Base-by-base conservation (phyloP, 1,284 basidiomycete species). In the Pholiota adiposa region DNA sequence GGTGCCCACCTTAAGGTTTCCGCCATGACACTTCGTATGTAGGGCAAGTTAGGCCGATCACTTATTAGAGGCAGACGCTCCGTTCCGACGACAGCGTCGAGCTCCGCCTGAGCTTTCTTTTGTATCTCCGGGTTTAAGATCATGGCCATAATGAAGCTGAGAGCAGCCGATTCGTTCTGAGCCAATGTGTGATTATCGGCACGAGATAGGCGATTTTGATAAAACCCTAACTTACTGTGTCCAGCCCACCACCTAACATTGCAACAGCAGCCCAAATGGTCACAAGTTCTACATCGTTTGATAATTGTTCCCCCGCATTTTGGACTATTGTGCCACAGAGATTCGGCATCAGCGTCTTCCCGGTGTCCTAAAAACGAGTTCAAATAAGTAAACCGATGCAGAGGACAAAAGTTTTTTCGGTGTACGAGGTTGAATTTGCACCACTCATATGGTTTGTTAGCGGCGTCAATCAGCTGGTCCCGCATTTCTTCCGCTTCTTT, bases 81-180 rank as follows among this genome's bases (percentile, higher is more conserved):
- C 0, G 21, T 56, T 9, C 59, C 63, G 4, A 64, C 18, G 12
- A 66, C 59, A 14, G 40, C 16, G 16, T 66, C 65, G 16, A 66
- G 48, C 23, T 66, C 65, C 2, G 58, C 54, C 40, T 64, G 65
- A 5, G 63, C 65, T 54, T 61, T 66, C 46, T 52, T 59, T 41
- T 66, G 65, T 4, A 62, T 54, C 9, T 56, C 54, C 5, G 62
- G 62, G 38, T 63, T 36, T 9, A 54, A 25, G 18, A 63, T 49
- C 62, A 61, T 61, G 9, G 62, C 62, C 48, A 50, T 55, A 4
- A 60, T 40, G 8, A 54, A 54, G 14, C 44, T 34, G 34, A 60
- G 49, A 8, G 43, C 41, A 8, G 48, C 48, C 2, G 58, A 75
- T 46, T 77, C 72, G 14, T 76, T 81, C 70, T 44, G n/a, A n/a